A percentile compares a stretch with the other conserved stretches of the same genome.
phyloP scores from a whole-genome alignment of 257 asterid species.

The Plantago ovata region DNA sequence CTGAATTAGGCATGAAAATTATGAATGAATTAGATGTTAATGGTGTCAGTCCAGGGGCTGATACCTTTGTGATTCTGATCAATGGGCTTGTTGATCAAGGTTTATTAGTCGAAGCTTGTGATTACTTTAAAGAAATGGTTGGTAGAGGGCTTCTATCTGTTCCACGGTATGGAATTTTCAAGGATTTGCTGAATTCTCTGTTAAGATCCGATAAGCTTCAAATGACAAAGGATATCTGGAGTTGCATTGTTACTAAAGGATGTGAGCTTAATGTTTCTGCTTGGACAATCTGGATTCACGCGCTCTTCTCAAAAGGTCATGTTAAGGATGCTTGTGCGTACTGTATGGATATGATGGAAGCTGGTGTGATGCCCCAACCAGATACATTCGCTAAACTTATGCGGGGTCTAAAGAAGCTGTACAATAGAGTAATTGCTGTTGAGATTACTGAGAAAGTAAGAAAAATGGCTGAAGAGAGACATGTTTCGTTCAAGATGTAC shows the following conservation, averaged over 20 bases:
- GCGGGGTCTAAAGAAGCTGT: constrained; percentile 70
- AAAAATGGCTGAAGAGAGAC: constrained; percentile 83
- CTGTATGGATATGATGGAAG: constrained; percentile 88
- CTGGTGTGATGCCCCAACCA: constrained; percentile 93
- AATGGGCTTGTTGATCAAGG: constrained; percentile 65
- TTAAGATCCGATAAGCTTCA: constrained; percentile 73
- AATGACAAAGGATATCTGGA: constrained; percentile 71
- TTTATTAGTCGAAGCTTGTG: constrained; percentile 69
- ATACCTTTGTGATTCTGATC: constrained; percentile 62
- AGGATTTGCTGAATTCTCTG: constrained; percentile 65
- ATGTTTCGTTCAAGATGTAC: constrained; percentile 86
- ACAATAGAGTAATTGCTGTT: constrained; percentile 73
- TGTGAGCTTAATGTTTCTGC: constrained; percentile 77
- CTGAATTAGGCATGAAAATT: constrained; percentile 40
- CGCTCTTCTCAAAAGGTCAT: constrained; percentile 71
- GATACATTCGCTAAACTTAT: constrained; percentile 91
- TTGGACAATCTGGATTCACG: constrained; percentile 96
- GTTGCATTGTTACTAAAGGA: constrained; percentile 63
- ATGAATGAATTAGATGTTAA: constrained; percentile 66
- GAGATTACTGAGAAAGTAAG: constrained; percentile 88
- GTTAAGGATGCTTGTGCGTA: constrained; percentile 86
- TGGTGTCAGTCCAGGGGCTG: constrained; percentile 72
- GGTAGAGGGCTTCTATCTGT: constrained; percentile 69
- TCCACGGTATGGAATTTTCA: constrained; percentile 81
- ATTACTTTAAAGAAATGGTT: constrained; percentile 77